Percentiles rank a stretch among this genome's conserved stretches.
Evolutionary conservation across 2,329 filamentous ascomycete species (phyloP).

Genomic region (Venturiaceae sp.): DNA sequence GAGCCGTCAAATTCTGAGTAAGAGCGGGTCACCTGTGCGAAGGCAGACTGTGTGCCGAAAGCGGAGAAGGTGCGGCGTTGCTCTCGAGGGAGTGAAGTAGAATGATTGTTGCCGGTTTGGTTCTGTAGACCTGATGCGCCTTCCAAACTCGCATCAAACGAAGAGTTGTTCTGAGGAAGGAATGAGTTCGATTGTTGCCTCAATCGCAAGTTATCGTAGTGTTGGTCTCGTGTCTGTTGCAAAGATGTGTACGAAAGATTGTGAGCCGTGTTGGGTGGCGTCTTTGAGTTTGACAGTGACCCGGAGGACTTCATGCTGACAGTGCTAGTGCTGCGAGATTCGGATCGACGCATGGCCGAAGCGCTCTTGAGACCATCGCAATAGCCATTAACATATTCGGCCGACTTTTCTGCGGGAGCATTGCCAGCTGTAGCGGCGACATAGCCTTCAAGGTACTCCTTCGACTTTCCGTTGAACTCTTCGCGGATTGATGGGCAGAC

Average conservation of each 20-base stretch:
- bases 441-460: constrained; percentile 7
- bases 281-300: background rate
- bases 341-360: background rate
- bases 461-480: constrained; percentile 7
- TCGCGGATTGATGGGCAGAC: background rate
- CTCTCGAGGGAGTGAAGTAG: background rate
- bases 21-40: background rate
- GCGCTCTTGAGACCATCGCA: constrained; percentile 1
- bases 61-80: background rate
- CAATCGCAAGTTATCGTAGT: constrained; percentile 2
- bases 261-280: constrained; percentile 3
- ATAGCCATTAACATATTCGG: constrained; percentile 4
- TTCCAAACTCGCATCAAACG: background rate
- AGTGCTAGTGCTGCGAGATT: constrained; percentile 5
- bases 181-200: background rate
- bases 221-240: background rate
- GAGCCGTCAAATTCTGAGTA: background rate
- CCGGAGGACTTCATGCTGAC: constrained; percentile 2
- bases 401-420: background rate
- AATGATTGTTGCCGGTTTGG: background rate
- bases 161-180: background rate
- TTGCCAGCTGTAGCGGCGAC: background rate
- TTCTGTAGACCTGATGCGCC: background rate
- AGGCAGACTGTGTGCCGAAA: background rate
- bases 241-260: background rate